Conservation (phyloP, 1,284 basidiomycete genomes). For the Garcileccinum viscosum region DNA sequence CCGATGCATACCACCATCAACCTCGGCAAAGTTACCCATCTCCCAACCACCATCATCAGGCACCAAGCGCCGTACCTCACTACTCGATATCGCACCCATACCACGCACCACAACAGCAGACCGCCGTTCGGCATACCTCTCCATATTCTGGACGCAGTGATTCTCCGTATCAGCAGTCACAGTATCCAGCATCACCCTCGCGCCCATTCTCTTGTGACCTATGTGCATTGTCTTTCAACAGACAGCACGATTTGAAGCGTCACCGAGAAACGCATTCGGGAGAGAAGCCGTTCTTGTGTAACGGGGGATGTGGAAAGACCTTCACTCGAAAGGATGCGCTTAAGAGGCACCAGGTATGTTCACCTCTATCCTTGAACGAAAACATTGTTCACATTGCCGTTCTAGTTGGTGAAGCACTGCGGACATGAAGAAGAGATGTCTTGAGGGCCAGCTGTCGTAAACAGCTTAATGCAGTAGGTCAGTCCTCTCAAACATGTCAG, state of each 20-base stretch:
- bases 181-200: slow-evolving; percentile 70
- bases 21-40: slow-evolving; percentile 39
- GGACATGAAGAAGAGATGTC: slow-evolving; percentile 66
- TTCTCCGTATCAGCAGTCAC: slow-evolving; percentile 39
- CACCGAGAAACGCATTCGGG: slow-evolving; percentile 82
- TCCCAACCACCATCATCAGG: slow-evolving; percentile 26
- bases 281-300: slow-evolving; percentile 80
- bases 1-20: slow-evolving; percentile 29
- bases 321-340: slow-evolving; percentile 84
- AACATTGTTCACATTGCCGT: slow-evolving; percentile 20
- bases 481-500: slow-evolving; percentile 20
- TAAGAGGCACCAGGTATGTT: slow-evolving; percentile 77
- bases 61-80: slow-evolving; percentile 25
- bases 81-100: slow-evolving; percentile 37
- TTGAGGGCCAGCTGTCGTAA: slow-evolving; percentile 34
- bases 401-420: slow-evolving; percentile 76
- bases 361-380: slow-evolving; percentile 6
- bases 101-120: slow-evolving; percentile 30
- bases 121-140: slow-evolving; percentile 23
- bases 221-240: slow-evolving; percentile 81
- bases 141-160: slow-evolving; percentile 39
- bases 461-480: slow-evolving; percentile 19
- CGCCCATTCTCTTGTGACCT: slow-evolving; percentile 78
- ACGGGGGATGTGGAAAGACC: slow-evolving; percentile 81
- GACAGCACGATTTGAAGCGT: slow-evolving; percentile 81